Conservation (phyloP, 257 asterid genomes). For the Prunella vulgaris region DNA sequence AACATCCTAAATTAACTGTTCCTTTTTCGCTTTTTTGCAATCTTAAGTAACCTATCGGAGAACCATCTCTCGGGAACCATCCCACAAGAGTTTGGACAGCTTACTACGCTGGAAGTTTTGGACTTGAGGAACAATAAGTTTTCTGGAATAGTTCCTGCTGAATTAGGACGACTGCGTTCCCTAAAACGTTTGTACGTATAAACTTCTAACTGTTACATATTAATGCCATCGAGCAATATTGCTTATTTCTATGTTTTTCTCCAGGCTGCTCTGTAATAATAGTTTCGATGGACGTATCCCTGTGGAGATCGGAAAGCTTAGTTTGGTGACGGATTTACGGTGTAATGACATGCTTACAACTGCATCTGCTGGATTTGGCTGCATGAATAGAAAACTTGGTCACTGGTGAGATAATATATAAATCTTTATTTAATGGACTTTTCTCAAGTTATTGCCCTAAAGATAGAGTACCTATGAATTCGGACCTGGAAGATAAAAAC, state of each 20-base stretch:
- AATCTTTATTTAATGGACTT: neutral
- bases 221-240: neutral
- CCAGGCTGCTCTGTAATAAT: constrained; percentile 73
- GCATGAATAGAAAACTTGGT: constrained; percentile 68
- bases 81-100: constrained; percentile 64
- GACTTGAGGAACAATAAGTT: constrained; percentile 70
- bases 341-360: constrained; percentile 45
- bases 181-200: constrained; percentile 60
- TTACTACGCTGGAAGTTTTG: constrained; percentile 57
- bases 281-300: constrained; percentile 65
- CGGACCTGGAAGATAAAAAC: neutral
- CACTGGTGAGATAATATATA: constrained; percentile 45
- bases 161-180: constrained; percentile 50
- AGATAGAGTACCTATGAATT: neutral
- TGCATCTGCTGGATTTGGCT: constrained; percentile 37
- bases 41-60: constrained; percentile 45
- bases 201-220: constrained; percentile 1
- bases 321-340: constrained; percentile 40
- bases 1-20: neutral
- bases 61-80: constrained; percentile 66
- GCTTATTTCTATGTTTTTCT: constrained; percentile 11
- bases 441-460: neutral
- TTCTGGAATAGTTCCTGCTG: constrained; percentile 62
- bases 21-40: neutral
- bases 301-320: constrained; percentile 46